Evolutionary conservation across 2,329 filamentous ascomycete species (phyloP), one percentile per base, ranked within the genome.

Genomic region (Scleromitrula shiraiana): DNA sequence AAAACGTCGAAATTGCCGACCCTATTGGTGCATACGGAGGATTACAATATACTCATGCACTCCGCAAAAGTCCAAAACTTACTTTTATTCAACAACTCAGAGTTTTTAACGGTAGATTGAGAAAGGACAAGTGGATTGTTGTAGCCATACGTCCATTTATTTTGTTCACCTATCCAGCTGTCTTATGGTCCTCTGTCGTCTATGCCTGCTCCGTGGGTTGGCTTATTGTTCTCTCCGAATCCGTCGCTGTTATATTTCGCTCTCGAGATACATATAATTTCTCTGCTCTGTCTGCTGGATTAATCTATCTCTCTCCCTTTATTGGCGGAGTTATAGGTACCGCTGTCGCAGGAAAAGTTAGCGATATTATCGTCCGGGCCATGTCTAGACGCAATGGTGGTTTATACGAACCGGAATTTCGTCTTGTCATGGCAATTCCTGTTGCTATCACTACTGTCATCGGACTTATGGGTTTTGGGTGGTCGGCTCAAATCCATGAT

Each of bases 391-490:
- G 82, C 23, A 97, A 97, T 57, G 88, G 87, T n/a, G 91, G 91
- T 2, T 72, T 97, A 2, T 97, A 96, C 64, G 91, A 97, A 65
- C 91, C 91, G 1, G 91, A 97, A 65, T 97, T 94, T 62, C 80
- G 90, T 6, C 76, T 95, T 0, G 76, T 95, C 36, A 95, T 97
- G 91, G 87, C 81, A 0, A 67, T 83, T 3, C 91, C 90, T 0
- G 82, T 96, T 26, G 72, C 83, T 1, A 60, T 96, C 46, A 80
- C 81, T 3, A 96, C 90, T 0, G 80, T 82, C 1, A 80, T 91
- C 26, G 93, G 93, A 0, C 76, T 97, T 14, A 95, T 96, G 82
- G 91, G 89, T 2, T 97, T 93, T 61, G 91, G 91, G n/a, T 97
- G 91, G 93, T 89, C 85, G 8, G 88, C 85, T 0, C 66, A 88